Evolutionary conservation across 2,329 filamentous ascomycete genomes (phyloP), one percentile per base, ranked within the genome.

Genomic region (Penicillium digitatum): DNA sequence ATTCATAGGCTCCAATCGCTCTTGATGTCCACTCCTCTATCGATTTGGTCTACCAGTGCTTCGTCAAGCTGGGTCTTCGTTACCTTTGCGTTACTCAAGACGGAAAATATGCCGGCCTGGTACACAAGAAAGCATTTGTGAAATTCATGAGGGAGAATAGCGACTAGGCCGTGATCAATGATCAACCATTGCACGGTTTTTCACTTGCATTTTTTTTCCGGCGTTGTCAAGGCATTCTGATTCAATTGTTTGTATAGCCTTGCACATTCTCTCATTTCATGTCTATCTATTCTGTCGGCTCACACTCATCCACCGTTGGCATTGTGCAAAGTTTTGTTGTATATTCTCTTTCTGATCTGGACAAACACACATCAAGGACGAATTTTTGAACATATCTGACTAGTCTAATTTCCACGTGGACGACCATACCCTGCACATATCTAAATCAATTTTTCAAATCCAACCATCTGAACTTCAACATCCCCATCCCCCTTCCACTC

Each of bases 41-140:
- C 83, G 92, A 97, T 69, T 77, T 99, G 37, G 94, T 96, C 4
- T 96, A 96, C 66, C 94, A 99, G 70, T 93, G 91, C 67, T 99
- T 97, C 71, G 89, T 90, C 48, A 99, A 99, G 74, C 79, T 99
- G 9, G 94, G 94, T 1, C 74, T 99, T 62, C 81, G 94, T 58
- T 97, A 96, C 72, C 87, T 99, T 47, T 97, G 94, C 70, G 91
- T 96, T 5, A 77, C 94, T 26, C 83, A 83, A 52, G 86, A 96
- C 62, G 94, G 94, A 24, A 85, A 84, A 58, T 99, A 90, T 74
- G 89, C 88, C 2, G 94, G 94, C 59, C 83, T 99, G 80, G 90
- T 95, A 48, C 94, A 99, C 74, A 97, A 97, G 79, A 99, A 99
- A 78, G 87, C 86, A 4, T 97, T 99, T 77, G 93, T 96, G 56